Evolutionary conservation across 2,329 filamentous ascomycete species (phyloP), one percentile per base, ranked within the genome.

Genomic region (Pseudogymnoascus verrucosus): DNA sequence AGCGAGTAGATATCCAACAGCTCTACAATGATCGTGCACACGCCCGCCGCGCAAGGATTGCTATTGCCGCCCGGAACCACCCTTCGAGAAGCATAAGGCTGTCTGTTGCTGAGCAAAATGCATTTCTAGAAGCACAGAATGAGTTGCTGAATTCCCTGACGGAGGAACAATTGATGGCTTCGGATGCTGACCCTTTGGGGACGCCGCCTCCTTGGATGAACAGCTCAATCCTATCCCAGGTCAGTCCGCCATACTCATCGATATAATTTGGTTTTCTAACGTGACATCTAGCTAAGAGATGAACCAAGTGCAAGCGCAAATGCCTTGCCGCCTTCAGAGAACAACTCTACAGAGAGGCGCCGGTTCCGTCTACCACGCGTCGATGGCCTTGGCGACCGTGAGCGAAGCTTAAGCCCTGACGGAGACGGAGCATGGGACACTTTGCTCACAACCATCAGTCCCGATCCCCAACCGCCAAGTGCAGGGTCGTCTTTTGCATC

Each of bases 351-450:
- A 3, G 47, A 54, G 5, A 54, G 47, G 21, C 47, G 47, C 47
- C 47, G 47, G 34, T 31, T 65, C 36, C 66, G 64, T 34, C 65
- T 68, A 62, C 65, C 65, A 36, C 68, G 64, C 61, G 67, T 89
- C 1, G 88, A 96, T 74, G 91, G 91, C 3, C 82, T 96, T 14
- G 92, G 91, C 39, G 91, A 96, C 75, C 89, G 92, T 64, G 85
- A 91, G 67, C 86, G 91, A 69, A 96, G 91, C 74, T 77, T 91
- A n/a, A 92, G 88, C 71, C 88, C 89, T 0, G 88, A 77, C 62
- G 80, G 78, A 40, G 82, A 85, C 66, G 80, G 82, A 60, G 80
- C 80, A 1, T 97, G 93, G 93, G 89, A 93, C 65, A 91, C 87
- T 2, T 85, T 97, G 62, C 79, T 92, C 64, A 88, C 84, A 5